A percentile compares a stretch with the other conserved stretches of the same genome.
Evolutionary conservation across 495 filamentous ascomycete genomes (phyloP).

Genomic region (Trichoderma orchidacearum): DNA sequence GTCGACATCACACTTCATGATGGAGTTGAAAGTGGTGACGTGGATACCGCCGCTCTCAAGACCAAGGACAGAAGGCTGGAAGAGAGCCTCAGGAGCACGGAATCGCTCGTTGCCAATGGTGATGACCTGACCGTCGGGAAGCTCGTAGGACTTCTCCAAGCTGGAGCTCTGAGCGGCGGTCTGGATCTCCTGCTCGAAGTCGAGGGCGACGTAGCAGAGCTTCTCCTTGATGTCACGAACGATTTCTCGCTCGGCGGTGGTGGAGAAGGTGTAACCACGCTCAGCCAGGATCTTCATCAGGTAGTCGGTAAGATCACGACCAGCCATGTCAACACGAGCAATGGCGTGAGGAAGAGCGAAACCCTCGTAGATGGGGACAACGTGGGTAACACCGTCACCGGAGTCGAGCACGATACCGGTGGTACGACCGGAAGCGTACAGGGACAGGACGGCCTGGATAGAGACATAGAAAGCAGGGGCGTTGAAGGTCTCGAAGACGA

Average conservation of each 20-base stretch:
- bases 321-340: slow-evolving; percentile 98
- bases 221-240: slow-evolving; percentile 99
- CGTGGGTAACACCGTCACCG: slow-evolving; percentile 99
- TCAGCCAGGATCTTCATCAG: slow-evolving; percentile 99
- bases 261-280: slow-evolving; percentile 98
- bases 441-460: slow-evolving; percentile 96
- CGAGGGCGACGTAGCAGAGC: slow-evolving; percentile 97
- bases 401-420: slow-evolving; percentile 99
- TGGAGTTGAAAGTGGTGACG: slow-evolving; percentile 99
- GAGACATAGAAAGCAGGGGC: slow-evolving; percentile 99
- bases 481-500: slow-evolving; percentile 99
- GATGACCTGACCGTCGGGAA: slow-evolving; percentile 99
- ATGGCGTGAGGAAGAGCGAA: slow-evolving; percentile 99
- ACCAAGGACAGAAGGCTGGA: slow-evolving; percentile 96
- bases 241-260: slow-evolving; percentile 99
- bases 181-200: slow-evolving; percentile 99
- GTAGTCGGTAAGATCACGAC: slow-evolving; percentile 98
- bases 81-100: slow-evolving; percentile 97
- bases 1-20: slow-evolving; percentile 99
- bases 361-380: slow-evolving; percentile 99
- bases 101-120: slow-evolving; percentile 99
- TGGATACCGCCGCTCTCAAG: slow-evolving; percentile 98
- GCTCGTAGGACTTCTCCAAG: slow-evolving; percentile 99
- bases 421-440: slow-evolving; percentile 99
- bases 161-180: slow-evolving; percentile 91